Conservation (phyloP, 2,329 filamentous ascomycete species). For the Calonectria montana region DNA sequence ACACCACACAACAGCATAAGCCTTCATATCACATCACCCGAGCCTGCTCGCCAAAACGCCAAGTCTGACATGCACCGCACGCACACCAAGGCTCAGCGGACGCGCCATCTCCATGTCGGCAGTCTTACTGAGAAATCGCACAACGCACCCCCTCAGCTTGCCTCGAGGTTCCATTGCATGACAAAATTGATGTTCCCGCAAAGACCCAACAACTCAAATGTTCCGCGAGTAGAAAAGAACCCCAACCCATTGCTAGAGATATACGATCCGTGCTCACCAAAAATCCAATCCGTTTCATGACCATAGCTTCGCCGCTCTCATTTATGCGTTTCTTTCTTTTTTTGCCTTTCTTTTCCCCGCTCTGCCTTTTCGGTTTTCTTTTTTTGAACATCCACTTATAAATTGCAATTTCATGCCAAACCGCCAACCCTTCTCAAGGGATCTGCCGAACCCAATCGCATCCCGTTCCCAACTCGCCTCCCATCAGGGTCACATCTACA, state of each 20-base stretch:
- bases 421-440: neutral
- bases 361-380: neutral
- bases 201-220: neutral
- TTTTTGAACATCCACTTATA: neutral
- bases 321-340: neutral
- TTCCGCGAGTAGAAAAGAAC: neutral
- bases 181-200: constrained; percentile 1
- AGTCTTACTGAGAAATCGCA: constrained; percentile 22
- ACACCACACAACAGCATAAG: constrained; percentile 4
- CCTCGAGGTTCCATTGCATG: constrained; percentile 3
- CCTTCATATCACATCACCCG: neutral
- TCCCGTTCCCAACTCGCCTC: neutral
- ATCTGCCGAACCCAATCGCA: neutral
- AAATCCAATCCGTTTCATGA: neutral
- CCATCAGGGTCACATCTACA: constrained; percentile 1
- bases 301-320: neutral
- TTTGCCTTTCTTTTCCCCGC: too few species aligned
- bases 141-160: neutral
- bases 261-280: neutral
- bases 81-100: constrained; percentile 18
- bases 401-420: neutral
- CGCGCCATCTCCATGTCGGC: constrained; percentile 23
- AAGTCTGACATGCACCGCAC: constrained; percentile 24
- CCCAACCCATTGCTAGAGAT: constrained; percentile 10
- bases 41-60: neutral